A percentile compares a stretch with the other conserved stretches of the same genome.
phyloP scores from a whole-genome alignment of 345 rosid species.

The Moricandia moricandioides region DNA sequence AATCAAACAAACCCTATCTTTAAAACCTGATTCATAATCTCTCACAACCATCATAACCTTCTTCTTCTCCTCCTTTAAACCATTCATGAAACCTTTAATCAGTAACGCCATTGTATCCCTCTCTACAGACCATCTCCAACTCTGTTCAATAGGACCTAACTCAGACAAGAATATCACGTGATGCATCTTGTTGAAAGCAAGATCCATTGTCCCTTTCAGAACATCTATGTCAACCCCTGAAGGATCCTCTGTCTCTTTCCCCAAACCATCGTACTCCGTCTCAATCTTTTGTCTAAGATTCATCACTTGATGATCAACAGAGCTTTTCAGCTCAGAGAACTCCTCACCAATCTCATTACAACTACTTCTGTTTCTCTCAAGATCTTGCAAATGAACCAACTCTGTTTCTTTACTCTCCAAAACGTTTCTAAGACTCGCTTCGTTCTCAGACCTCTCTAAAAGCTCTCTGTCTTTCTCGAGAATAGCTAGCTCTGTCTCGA shows the following conservation, averaged over 20 bases:
- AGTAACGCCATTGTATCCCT: slow-evolving; percentile 39
- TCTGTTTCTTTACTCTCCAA: slow-evolving; percentile 56
- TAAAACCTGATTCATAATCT: slow-evolving; percentile 42
- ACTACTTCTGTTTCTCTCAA: slow-evolving; percentile 35
- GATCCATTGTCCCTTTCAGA: slow-evolving; percentile 70
- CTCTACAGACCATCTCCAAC: slow-evolving; percentile 65
- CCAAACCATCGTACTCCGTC: slow-evolving; percentile 35
- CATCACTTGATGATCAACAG: slow-evolving; percentile 70
- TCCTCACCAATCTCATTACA: slow-evolving; percentile 35
- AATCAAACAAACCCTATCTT: slow-evolving; percentile 37
- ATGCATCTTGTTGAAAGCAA: slow-evolving; percentile 81
- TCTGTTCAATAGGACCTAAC: slow-evolving; percentile 60
- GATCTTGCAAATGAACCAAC: slow-evolving; percentile 53
- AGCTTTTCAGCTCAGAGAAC: slow-evolving; percentile 56
- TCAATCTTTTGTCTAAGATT: slow-evolving; percentile 66
- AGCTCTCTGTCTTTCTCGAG: slow-evolving; percentile 68
- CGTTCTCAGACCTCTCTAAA: slow-evolving; percentile 47
- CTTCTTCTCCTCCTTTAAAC: slow-evolving; percentile 35
- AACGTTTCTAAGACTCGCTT: slow-evolving; percentile 53
- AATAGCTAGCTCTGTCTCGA: slow-evolving; percentile 61
- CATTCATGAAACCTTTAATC: slow-evolving; percentile 52
- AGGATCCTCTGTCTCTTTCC: slow-evolving; percentile 36
- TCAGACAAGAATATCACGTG: slow-evolving; percentile 61
- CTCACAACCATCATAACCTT: slow-evolving; percentile 40
- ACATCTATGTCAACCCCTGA: slow-evolving; percentile 55